phyloP scores from a whole-genome alignment of 1,139 yeast species.

The Taphrina flavorubra region DNA sequence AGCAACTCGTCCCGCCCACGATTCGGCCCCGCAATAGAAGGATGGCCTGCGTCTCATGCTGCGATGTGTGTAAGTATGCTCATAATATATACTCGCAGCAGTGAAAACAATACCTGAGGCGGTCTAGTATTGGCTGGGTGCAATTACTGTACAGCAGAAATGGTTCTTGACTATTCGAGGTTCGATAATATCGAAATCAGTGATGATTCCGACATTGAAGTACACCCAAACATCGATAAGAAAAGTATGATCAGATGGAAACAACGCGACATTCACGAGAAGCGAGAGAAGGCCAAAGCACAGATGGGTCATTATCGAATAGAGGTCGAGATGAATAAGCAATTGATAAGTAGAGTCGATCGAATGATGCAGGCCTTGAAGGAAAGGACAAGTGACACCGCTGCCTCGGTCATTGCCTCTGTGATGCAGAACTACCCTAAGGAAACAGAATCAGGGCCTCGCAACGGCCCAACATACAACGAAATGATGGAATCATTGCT shows the following conservation, averaged over 20 bases:
- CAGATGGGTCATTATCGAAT: constrained; percentile 77
- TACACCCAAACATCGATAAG: constrained; percentile 97
- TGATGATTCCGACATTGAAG: constrained; percentile 65
- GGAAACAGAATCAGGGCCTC: constrained; percentile 56
- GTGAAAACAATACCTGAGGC: too few relatives aligned
- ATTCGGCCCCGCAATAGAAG: too few relatives aligned
- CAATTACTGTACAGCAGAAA: not conserved
- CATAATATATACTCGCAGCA: too few relatives aligned
- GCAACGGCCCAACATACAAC: constrained; percentile 77
- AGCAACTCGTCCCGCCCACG: too few relatives aligned
- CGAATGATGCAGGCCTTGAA: constrained; percentile 56
- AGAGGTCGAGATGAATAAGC: constrained; percentile 76
- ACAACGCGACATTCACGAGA: constrained; percentile 95
- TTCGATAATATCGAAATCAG: constrained; percentile 95
- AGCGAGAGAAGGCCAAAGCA: constrained; percentile 76
- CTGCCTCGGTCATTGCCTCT: constrained; percentile 41
- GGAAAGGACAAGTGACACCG: not conserved
- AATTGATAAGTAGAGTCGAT: constrained; percentile 75
- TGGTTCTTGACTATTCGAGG: constrained; percentile 39
- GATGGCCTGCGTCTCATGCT: too few relatives aligned
- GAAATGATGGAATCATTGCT: constrained; percentile 93
- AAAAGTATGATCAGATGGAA: constrained; percentile 92
- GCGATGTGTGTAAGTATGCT: too few relatives aligned
- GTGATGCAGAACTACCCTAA: constrained; percentile 52
- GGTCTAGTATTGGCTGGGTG: too few relatives aligned